Percentiles rank a stretch among this genome's conserved stretches.
Evolutionary conservation across 139 green algal species (phyloP).

Genomic region (Chlamydomonas urium): DNA sequence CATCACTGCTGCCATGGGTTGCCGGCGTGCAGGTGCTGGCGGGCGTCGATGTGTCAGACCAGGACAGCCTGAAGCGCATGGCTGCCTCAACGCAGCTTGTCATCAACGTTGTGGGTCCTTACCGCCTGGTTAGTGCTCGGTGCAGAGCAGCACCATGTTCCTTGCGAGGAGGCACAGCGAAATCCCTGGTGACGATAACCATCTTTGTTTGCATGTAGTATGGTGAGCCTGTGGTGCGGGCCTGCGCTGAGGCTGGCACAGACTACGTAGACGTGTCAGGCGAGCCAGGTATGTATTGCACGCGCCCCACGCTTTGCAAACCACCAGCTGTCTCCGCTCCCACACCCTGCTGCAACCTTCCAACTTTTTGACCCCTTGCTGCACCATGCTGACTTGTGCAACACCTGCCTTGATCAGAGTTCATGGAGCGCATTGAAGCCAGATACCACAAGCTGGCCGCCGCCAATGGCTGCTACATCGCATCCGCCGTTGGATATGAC

Average conservation of each 20-base stretch:
- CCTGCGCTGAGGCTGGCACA: conserved; percentile 45
- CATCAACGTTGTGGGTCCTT: conserved; percentile 63
- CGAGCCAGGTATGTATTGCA: conserved; percentile 53
- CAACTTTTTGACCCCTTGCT: too few relatives aligned
- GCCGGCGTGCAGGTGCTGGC: conserved; percentile 28
- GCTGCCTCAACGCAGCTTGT: conserved; percentile 34
- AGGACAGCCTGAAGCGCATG: conserved; percentile 34
- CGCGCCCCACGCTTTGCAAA: not conserved
- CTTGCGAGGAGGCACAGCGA: too few relatives aligned
- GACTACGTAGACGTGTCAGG: conserved; percentile 68
- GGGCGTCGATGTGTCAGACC: conserved; percentile 37
- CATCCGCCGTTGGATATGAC: conserved; percentile 60
- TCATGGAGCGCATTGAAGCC: conserved; percentile 65
- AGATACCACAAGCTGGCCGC: conserved; percentile 34
- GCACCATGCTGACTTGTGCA: too few relatives aligned
- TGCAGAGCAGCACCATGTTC: too few relatives aligned
- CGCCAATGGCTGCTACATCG: conserved; percentile 34
- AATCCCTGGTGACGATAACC: too few relatives aligned
- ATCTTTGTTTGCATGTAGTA: too few relatives aligned
- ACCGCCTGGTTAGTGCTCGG: too few relatives aligned
- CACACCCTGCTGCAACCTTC: too few relatives aligned
- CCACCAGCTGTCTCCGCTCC: not conserved
- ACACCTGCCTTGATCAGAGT: too few relatives aligned
- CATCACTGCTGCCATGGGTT: not conserved
- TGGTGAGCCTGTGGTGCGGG: conserved; percentile 53